A percentile compares a stretch with the other conserved stretches of the same genome.
These are phyloP conservation scores for Combretum micranthum DNA, from an alignment of 345 rosid species.

Conservation along the genomic window DNA sequence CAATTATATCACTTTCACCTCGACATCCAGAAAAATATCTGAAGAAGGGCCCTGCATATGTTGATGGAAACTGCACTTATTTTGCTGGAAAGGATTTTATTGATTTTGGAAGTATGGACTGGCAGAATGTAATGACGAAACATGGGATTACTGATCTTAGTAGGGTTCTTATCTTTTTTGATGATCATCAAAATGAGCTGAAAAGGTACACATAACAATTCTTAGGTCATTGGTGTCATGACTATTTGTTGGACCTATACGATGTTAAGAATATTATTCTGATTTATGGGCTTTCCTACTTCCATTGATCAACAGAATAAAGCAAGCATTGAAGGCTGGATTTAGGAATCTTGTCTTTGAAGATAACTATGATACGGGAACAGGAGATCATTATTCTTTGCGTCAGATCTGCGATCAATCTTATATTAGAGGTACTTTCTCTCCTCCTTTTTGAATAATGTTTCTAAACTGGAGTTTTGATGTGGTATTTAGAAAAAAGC, in stretches of 20 bases:
- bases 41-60: conserved; percentile 92
- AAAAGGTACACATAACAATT: conserved; percentile 50
- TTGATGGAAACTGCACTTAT: conserved; percentile 93
- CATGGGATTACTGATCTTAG: conserved; percentile 55
- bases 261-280: neutral
- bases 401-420: conserved; percentile 96
- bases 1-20: conserved; percentile 75
- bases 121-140: conserved; percentile 61
- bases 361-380: conserved; percentile 98
- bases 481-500: neutral
- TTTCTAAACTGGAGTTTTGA: neutral
- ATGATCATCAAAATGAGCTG: conserved; percentile 95
- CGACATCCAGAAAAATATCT: conserved; percentile 92
- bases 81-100: conserved; percentile 96
- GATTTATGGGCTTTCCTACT: conserved; percentile 11
- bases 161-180: conserved; percentile 76
- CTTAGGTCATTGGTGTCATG: neutral
- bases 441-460: neutral
- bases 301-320: conserved; percentile 44
- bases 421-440: conserved; percentile 59
- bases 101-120: conserved; percentile 88
- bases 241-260: neutral
- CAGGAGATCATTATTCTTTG: conserved; percentile 95
- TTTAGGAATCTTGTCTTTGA: conserved; percentile 90
- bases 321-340: conserved; percentile 77